Evolutionary conservation across 202 grass and related monocot genomes (phyloP).

Genomic region (Brachypodium distachyon): DNA sequence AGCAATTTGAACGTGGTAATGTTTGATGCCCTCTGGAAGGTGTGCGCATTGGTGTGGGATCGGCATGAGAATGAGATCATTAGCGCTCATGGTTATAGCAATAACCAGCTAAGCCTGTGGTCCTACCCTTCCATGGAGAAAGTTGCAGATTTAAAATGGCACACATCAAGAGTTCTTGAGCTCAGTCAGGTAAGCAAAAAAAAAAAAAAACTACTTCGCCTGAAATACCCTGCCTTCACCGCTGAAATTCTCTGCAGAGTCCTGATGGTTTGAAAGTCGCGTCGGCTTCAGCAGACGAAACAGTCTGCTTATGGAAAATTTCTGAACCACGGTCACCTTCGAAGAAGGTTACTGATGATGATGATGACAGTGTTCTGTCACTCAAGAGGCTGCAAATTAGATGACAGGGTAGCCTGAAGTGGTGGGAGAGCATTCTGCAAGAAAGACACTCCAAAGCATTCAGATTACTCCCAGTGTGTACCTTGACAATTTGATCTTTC

Average conservation of each 20-base stretch:
- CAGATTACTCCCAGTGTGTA: background rate
- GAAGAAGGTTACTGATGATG: background rate
- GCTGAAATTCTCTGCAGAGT: background rate
- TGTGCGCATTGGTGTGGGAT: background rate
- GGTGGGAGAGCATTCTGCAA: background rate
- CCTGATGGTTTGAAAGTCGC: background rate
- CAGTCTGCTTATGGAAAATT: background rate
- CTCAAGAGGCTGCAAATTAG: background rate
- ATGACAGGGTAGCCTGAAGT: background rate
- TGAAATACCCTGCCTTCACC: background rate
- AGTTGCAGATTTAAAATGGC: background rate
- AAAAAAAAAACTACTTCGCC: background rate
- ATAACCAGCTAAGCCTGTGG: background rate
- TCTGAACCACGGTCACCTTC: background rate
- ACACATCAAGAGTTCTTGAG: background rate
- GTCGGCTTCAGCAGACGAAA: background rate
- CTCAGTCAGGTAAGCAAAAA: background rate
- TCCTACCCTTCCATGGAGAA: background rate
- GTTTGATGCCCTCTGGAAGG: background rate
- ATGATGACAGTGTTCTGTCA: background rate
- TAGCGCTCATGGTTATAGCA: background rate
- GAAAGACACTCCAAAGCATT: background rate
- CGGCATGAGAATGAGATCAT: background rate
- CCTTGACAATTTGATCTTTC: background rate
- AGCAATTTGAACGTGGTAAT: background rate